Percentiles rank a stretch among this genome's conserved stretches.
Conservation (phyloP, 2,329 filamentous ascomycete species). For the Paradendryphiella salina region DNA sequence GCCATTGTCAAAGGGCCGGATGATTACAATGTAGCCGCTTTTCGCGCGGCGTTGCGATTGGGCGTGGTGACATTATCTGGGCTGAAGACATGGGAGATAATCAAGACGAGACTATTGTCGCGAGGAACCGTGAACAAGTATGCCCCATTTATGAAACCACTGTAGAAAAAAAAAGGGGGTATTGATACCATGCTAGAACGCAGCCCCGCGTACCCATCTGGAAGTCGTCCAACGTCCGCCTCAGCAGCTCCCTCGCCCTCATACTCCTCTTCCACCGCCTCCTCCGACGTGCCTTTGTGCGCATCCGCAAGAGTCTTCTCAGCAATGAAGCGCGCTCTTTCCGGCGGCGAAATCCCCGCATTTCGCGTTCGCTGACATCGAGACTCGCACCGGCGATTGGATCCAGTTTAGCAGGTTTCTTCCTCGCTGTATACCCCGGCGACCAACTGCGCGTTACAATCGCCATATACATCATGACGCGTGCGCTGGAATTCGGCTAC, state of each 20-base stretch:
- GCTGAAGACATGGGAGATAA: conserved; percentile 53
- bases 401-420: conserved; percentile 81
- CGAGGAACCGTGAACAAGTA: conserved; percentile 37
- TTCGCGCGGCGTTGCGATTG: conserved; percentile 52
- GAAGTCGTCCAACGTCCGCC: conserved; percentile 69
- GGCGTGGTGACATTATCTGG: conserved; percentile 50
- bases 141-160: neutral
- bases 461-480: conserved; percentile 78
- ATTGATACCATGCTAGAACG: conserved; percentile 29
- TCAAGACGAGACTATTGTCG: conserved; percentile 45
- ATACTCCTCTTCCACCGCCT: conserved; percentile 88
- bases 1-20: conserved; percentile 53
- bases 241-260: conserved; percentile 80
- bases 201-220: conserved; percentile 48
- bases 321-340: conserved; percentile 81
- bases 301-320: conserved; percentile 76
- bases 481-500: conserved; percentile 83
- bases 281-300: conserved; percentile 84
- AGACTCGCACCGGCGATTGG: conserved; percentile 86
- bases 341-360: conserved; percentile 76
- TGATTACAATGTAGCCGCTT: conserved; percentile 54
- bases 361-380: conserved; percentile 76
- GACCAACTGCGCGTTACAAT: conserved; percentile 75
- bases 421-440: conserved; percentile 74
- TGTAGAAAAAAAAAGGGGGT: neutral